Conservation (phyloP, 2,329 filamentous ascomycete genomes). For the Westerdykella ornata region DNA sequence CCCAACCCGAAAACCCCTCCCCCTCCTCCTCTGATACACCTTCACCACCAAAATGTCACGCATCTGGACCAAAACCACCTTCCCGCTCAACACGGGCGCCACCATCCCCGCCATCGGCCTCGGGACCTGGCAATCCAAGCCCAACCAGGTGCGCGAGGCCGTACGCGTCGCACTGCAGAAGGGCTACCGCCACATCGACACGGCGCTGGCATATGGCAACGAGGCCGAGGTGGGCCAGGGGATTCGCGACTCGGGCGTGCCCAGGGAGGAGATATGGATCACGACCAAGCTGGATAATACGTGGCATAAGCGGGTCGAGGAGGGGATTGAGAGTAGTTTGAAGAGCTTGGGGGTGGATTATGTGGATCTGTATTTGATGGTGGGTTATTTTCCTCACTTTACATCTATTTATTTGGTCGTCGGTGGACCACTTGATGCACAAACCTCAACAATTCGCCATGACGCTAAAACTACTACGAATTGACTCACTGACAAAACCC, state of each 20-base stretch:
- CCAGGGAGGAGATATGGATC: slow-evolving; percentile 63
- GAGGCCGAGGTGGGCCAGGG: slow-evolving; percentile 66
- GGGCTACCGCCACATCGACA: slow-evolving; percentile 72
- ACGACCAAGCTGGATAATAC: slow-evolving; percentile 81
- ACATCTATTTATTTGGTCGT: slow-evolving; percentile 13
- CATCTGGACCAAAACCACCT: slow-evolving; percentile 38
- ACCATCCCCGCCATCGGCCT: slow-evolving; percentile 71
- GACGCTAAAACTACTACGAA: not conserved
- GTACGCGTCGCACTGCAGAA: slow-evolving; percentile 61
- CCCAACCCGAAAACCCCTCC: no score
- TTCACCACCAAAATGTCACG: slow-evolving; percentile 28
- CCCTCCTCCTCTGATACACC: slow-evolving; percentile 14
- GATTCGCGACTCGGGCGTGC: slow-evolving; percentile 60
- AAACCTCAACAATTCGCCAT: not conserved
- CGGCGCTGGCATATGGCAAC: slow-evolving; percentile 71
- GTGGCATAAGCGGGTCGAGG: slow-evolving; percentile 57
- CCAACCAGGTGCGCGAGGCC: slow-evolving; percentile 61
- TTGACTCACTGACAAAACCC: not conserved
- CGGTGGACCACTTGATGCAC: slow-evolving; percentile 28
- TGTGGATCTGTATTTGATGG: slow-evolving; percentile 62
- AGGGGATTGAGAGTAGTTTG: slow-evolving; percentile 55
- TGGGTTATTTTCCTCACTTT: slow-evolving; percentile 15
- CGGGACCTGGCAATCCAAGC: slow-evolving; percentile 71
- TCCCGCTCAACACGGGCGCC: slow-evolving; percentile 58
- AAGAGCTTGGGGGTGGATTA: slow-evolving; percentile 59